Conservation (phyloP, 2,329 filamentous ascomycete genomes). For the Epichloe sibirici region DNA sequence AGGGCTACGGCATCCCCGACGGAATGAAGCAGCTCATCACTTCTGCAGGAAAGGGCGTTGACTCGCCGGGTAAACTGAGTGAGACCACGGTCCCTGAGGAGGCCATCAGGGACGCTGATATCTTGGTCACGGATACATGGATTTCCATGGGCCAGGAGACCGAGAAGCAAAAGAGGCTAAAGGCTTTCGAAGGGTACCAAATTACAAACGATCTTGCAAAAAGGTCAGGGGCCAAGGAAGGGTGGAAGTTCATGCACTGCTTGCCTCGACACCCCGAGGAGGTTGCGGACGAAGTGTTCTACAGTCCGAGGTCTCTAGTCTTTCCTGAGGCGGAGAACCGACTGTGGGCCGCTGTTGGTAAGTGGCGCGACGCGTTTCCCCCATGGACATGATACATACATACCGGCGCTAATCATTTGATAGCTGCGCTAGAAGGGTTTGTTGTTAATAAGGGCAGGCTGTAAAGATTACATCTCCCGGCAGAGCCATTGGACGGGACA, state of each 20-base stretch:
- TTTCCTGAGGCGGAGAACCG: slow-evolving; percentile 94
- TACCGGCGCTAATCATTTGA: background rate
- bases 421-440: slow-evolving; percentile 72
- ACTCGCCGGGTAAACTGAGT: slow-evolving; percentile 50
- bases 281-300: slow-evolving; percentile 90
- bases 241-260: slow-evolving; percentile 99
- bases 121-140: slow-evolving; percentile 96
- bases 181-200: slow-evolving; percentile 79
- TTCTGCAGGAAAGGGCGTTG: slow-evolving; percentile 44
- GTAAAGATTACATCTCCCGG: background rate
- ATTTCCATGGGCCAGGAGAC: slow-evolving; percentile 95
- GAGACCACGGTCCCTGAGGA: slow-evolving; percentile 77
- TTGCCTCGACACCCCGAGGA: slow-evolving; percentile 85
- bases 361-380: slow-evolving; percentile 19
- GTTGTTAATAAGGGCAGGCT: slow-evolving; percentile 90
- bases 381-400: background rate
- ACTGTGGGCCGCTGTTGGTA: slow-evolving; percentile 75
- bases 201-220: slow-evolving; percentile 77
- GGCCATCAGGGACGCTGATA: slow-evolving; percentile 71
- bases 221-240: slow-evolving; percentile 71
- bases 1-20: slow-evolving; percentile 69
- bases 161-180: slow-evolving; percentile 63
- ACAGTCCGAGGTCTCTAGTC: slow-evolving; percentile 71
- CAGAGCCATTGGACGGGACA: too few relatives aligned
- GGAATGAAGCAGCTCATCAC: slow-evolving; percentile 63